phyloP scores from a whole-genome alignment of 2,329 filamentous ascomycete genomes.

The Alternaria sp. region DNA sequence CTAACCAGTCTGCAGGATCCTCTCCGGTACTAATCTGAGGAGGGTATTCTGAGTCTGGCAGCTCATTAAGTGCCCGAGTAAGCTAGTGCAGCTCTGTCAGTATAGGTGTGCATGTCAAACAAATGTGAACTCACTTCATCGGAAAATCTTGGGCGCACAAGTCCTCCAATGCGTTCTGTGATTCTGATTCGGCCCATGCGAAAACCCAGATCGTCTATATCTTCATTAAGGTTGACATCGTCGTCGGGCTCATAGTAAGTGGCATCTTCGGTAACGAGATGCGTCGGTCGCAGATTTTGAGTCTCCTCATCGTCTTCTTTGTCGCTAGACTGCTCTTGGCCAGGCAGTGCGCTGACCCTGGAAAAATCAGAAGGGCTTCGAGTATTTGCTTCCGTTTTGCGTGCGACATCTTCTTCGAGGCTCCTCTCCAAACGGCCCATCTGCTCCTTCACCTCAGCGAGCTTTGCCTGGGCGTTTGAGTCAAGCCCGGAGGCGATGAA shows the following conservation, averaged over 20 bases:
- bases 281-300: slow-evolving; percentile 68
- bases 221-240: slow-evolving; percentile 73
- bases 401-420: slow-evolving; percentile 73
- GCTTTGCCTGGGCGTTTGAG: slow-evolving; percentile 71
- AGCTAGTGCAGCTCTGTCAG: slow-evolving; percentile 31
- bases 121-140: slow-evolving; percentile 67
- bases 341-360: slow-evolving; percentile 27
- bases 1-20: slow-evolving; percentile 60
- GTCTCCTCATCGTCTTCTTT: slow-evolving; percentile 66
- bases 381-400: slow-evolving; percentile 42
- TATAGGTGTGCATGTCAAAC: not conserved
- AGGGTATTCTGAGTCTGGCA: slow-evolving; percentile 25
- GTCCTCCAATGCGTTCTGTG: slow-evolving; percentile 77
- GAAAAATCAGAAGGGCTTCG: slow-evolving; percentile 4
- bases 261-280: slow-evolving; percentile 70
- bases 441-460: slow-evolving; percentile 81
- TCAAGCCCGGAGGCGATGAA: slow-evolving; percentile 75
- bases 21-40: slow-evolving; percentile 22
- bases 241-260: slow-evolving; percentile 72
- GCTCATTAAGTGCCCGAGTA: slow-evolving; percentile 40
- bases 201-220: slow-evolving; percentile 76
- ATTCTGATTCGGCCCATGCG: slow-evolving; percentile 76
- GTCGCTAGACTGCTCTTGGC: slow-evolving; percentile 61
- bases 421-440: slow-evolving; percentile 76
- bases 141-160: slow-evolving; percentile 73